Percentiles rank a stretch among this genome's conserved stretches.
These are phyloP conservation scores for Dactylellina drechsleri DNA, from an alignment of 2,329 filamentous ascomycete genomes.

Conservation along the genomic window DNA sequence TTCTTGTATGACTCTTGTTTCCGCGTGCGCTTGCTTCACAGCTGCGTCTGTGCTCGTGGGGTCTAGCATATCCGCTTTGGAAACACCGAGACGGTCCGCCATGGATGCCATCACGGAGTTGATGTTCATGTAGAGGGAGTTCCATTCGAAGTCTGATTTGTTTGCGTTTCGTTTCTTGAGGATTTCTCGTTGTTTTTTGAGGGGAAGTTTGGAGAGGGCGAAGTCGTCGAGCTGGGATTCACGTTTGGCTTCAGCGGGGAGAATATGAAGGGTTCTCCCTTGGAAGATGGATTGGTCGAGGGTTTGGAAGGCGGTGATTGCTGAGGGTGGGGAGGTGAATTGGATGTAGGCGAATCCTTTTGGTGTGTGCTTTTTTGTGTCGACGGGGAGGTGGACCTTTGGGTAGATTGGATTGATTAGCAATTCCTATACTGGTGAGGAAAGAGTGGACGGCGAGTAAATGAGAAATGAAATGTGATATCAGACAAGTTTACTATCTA, in stretches of 20 bases:
- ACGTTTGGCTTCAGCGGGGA: conserved; percentile 84
- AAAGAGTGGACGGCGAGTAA: background rate
- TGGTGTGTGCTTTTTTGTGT: conserved; percentile 73
- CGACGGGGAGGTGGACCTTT: conserved; percentile 86
- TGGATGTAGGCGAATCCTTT: conserved; percentile 93
- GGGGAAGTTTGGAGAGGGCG: conserved; percentile 85
- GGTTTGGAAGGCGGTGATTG: conserved; percentile 79
- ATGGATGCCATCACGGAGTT: conserved; percentile 93
- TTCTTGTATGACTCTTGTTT: conserved; percentile 95
- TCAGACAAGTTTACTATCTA: conserved; percentile 93
- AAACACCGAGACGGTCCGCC: conserved; percentile 84
- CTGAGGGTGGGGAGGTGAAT: conserved; percentile 76
- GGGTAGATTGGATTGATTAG: conserved; percentile 62
- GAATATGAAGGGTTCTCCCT: conserved; percentile 88
- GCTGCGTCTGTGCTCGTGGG: conserved; percentile 95
- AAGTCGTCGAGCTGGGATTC: conserved; percentile 86
- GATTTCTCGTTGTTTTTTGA: conserved; percentile 94
- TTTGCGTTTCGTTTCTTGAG: conserved; percentile 83
- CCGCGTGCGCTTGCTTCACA: conserved; percentile 94
- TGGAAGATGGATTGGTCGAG: conserved; percentile 89
- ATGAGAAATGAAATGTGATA: conserved; percentile 57
- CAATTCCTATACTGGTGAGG: conserved; percentile 40
- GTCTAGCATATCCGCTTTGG: conserved; percentile 90
- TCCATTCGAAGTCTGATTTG: conserved; percentile 90
- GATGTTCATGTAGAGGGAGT: conserved; percentile 96